Conservation (phyloP, 208 protist genomes). For the Leishmania martiniquensis region DNA sequence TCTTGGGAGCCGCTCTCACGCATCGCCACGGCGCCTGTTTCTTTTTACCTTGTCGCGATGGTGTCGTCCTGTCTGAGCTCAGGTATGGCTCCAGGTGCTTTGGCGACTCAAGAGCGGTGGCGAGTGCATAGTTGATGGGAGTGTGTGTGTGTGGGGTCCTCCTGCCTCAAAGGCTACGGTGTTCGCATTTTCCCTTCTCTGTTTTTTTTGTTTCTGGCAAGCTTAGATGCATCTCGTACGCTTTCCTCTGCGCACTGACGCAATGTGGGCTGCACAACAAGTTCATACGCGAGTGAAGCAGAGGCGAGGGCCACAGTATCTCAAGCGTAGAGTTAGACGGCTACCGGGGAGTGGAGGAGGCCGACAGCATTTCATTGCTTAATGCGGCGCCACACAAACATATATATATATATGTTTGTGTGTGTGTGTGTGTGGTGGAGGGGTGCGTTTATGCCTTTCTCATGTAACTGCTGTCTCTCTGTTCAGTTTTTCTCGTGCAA, state of each 20-base stretch:
- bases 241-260: neutral
- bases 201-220: neutral
- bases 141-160: no score
- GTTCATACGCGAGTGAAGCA: neutral
- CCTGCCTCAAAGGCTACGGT: neutral
- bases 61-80: neutral
- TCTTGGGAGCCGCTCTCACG: neutral
- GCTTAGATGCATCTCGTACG: neutral
- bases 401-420: no score
- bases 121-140: neutral
- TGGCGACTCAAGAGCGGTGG: neutral
- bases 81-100: neutral
- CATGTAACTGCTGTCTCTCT: neutral
- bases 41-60: neutral
- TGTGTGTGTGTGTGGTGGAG: neutral
- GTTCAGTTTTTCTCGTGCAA: neutral
- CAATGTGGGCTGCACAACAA: neutral
- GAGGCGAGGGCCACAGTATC: neutral
- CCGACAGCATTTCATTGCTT: no score
- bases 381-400: no score
- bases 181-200: neutral
- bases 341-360: no score
- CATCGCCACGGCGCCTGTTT: neutral
- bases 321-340: no score
- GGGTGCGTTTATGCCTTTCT: neutral